These are phyloP conservation scores for Tetracladium setigerum DNA, from an alignment of 495 filamentous ascomycete genomes.

Conservation along the genomic window DNA sequence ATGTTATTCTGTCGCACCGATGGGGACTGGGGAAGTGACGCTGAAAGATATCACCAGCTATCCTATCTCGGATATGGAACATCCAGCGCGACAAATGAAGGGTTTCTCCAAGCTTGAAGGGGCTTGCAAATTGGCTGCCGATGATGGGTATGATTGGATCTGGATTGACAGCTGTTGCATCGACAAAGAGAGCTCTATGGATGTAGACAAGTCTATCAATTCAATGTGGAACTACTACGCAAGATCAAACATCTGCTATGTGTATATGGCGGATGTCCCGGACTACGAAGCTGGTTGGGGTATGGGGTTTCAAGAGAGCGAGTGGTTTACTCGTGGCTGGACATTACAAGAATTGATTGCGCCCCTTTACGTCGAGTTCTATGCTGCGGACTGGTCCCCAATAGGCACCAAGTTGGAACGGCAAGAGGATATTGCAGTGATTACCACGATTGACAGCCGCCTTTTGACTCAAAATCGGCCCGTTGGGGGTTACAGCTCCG, in stretches of 20 bases:
- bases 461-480: not conserved
- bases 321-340: conserved; percentile 9
- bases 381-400: conserved; percentile 6
- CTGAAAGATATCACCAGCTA: conserved; percentile 15
- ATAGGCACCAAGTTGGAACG: conserved; percentile 5
- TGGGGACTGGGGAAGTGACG: conserved; percentile 21
- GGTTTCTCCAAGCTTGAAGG: conserved; percentile 10
- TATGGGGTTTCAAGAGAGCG: conserved; percentile 1
- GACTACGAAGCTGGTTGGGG: conserved; percentile 4
- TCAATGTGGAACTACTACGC: conserved; percentile 38
- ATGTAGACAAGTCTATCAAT: conserved; percentile 35
- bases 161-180: conserved; percentile 33
- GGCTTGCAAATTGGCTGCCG: conserved; percentile 3
- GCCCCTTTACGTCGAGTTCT: conserved; percentile 8
- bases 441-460: conserved; percentile 4
- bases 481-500: conserved; percentile 11
- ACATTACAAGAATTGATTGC: conserved; percentile 11
- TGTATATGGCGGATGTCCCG: conserved; percentile 27
- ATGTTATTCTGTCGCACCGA: conserved; percentile 25
- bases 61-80: not conserved
- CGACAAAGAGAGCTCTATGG: conserved; percentile 33
- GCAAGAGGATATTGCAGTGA: conserved; percentile 4
- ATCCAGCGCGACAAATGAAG: not conserved
- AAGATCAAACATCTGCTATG: conserved; percentile 26
- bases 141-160: conserved; percentile 9